Percentiles rank a stretch among this genome's conserved stretches.
phyloP scores from a whole-genome alignment of 179 eudicot genomes.

The Beta macrorhiza region DNA sequence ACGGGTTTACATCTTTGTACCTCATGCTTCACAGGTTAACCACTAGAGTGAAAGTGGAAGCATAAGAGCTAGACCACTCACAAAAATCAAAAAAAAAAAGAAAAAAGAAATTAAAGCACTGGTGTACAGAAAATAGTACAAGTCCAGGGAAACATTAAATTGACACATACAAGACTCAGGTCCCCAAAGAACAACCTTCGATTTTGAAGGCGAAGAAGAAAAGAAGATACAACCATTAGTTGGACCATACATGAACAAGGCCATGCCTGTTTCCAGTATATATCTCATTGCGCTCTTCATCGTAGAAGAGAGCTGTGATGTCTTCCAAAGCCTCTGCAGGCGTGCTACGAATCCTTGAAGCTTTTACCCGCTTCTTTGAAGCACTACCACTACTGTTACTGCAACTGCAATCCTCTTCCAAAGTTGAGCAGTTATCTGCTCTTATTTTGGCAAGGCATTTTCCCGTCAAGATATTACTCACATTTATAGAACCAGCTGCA shows the following conservation, averaged over 20 bases:
- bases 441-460: constrained; percentile 89
- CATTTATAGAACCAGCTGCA: constrained; percentile 86
- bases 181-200: constrained; percentile 19
- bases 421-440: constrained; percentile 45
- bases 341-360: constrained; percentile 53
- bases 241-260: constrained; percentile 91
- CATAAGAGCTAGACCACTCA: constrained; percentile 2
- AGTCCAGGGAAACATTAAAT: not conserved
- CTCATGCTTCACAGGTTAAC: not conserved
- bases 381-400: constrained; percentile 40
- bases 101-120: constrained; percentile 4
- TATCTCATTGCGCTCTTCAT: constrained; percentile 92
- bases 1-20: constrained; percentile 23
- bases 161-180: constrained; percentile 7
- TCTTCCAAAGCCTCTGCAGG: constrained; percentile 84
- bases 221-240: constrained; percentile 38
- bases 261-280: constrained; percentile 88
- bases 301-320: constrained; percentile 87
- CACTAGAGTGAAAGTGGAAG: not conserved
- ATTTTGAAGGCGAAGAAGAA: constrained; percentile 3
- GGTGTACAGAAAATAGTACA: constrained; percentile 21
- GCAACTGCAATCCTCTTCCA: constrained; percentile 44
- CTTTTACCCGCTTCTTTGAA: constrained; percentile 50
- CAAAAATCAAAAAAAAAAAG: not conserved
- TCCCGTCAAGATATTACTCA: constrained; percentile 86